A percentile compares a stretch with the other conserved stretches of the same genome.
phyloP scores from a whole-genome alignment of 176 grass and related monocot genomes.

The Carex myosuroides region DNA sequence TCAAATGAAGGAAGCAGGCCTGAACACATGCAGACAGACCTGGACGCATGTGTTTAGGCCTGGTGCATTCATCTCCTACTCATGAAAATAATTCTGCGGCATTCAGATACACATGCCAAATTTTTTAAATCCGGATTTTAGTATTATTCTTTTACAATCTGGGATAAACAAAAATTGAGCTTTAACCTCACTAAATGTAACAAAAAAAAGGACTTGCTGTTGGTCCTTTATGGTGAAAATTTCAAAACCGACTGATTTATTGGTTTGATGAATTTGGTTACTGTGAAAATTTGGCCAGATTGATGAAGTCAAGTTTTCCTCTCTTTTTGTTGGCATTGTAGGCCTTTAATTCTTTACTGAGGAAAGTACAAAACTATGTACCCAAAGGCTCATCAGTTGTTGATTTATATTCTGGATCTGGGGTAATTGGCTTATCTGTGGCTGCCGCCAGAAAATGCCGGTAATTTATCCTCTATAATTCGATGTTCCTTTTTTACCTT shows the following conservation, averaged over 20 bases:
- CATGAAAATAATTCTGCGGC: not conserved
- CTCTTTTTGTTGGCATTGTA: constrained; percentile 35
- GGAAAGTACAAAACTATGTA: constrained; percentile 87
- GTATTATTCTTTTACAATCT: not conserved
- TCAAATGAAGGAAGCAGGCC: not conserved
- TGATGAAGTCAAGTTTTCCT: not conserved
- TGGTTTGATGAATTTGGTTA: constrained; percentile 10
- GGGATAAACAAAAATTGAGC: not conserved
- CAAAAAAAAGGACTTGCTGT: not conserved
- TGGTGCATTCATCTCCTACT: not conserved
- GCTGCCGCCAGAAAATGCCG: constrained; percentile 81
- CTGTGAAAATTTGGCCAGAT: not conserved
- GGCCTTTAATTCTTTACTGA: constrained; percentile 82
- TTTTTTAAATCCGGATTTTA: not conserved
- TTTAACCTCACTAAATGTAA: not conserved
- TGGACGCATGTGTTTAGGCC: not conserved
- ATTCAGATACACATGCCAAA: not conserved
- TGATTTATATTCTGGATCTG: constrained; percentile 89
- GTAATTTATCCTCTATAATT: constrained; percentile 28
- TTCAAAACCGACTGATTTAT: not conserved
- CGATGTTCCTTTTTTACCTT: not conserved
- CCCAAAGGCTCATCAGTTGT: constrained; percentile 87
- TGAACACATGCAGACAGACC: not conserved
- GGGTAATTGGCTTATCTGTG: constrained; percentile 81
- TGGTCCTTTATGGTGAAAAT: not conserved